Evolutionary conservation across 139 green algal species (phyloP), one percentile per base, ranked within the genome.

Genomic region (Tetraselmis chui): DNA sequence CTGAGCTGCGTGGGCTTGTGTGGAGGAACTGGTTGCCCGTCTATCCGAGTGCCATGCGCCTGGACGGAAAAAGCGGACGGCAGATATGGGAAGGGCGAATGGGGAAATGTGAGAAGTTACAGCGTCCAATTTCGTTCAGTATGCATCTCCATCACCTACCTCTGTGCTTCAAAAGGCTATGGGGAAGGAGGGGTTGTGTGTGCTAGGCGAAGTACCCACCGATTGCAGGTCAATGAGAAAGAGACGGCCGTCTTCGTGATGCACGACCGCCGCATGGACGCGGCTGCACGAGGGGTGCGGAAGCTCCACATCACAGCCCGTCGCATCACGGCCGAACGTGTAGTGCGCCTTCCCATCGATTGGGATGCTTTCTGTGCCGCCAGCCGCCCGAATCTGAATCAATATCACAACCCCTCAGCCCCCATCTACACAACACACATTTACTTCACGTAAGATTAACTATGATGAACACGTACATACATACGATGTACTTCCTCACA

Each of bases 151-250:
- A n/a, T n/a, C n/a, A n/a, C n/a, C n/a, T n/a, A n/a, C n/a, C n/a
- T n/a, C n/a, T n/a, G n/a, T n/a, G n/a, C n/a, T n/a, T n/a, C n/a
- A n/a, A n/a, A n/a, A n/a, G n/a, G n/a, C n/a, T n/a, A n/a, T n/a
- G n/a, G n/a, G n/a, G n/a, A n/a, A n/a, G n/a, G n/a, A n/a, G n/a
- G n/a, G n/a, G n/a, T n/a, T n/a, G n/a, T n/a, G n/a, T n/a, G n/a
- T n/a, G n/a, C n/a, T n/a, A n/a, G n/a, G n/a, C n/a, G n/a, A n/a
- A n/a, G 5, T 27, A 30, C 85, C 75, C 79, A 89, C 85, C 76
- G 88, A 90, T 2, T 86, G 75, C 31, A 95, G 78, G 80, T 95
- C 92, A 1, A 95, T 95, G 30, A 95, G 28, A 74, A 91, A 95
- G 18, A 92, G 30, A 1, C 92, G 86, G 0, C 90, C 91, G 84